Conservation (phyloP, 371 early-diverging fungal species). For the Homolaphlyctis polyrhiza region DNA sequence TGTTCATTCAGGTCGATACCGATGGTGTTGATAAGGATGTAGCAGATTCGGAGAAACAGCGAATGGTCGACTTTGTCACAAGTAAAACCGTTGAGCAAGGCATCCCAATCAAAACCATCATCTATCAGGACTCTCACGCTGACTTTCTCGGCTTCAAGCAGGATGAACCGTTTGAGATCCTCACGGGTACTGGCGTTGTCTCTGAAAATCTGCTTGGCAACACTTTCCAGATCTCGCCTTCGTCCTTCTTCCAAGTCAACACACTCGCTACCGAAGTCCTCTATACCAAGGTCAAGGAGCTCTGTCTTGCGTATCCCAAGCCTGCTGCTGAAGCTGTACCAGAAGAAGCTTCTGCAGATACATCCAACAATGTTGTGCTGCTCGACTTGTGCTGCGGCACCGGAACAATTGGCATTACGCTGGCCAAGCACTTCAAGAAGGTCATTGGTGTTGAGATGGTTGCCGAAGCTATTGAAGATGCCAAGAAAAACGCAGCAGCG, state of each 20-base stretch:
- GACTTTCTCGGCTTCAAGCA: slow-evolving; percentile 56
- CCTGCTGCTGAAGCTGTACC: background rate
- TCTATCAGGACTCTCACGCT: slow-evolving; percentile 46
- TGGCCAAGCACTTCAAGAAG: slow-evolving; percentile 61
- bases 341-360: background rate
- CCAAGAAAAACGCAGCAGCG: slow-evolving; percentile 59
- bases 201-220: slow-evolving; percentile 57
- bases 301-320: slow-evolving; percentile 16
- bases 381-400: slow-evolving; percentile 87
- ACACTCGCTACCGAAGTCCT: slow-evolving; percentile 65
- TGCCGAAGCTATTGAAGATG: slow-evolving; percentile 69
- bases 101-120: background rate
- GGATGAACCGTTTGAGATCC: slow-evolving; percentile 37
- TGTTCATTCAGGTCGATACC: slow-evolving; percentile 52
- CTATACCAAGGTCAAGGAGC: slow-evolving; percentile 44
- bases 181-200: slow-evolving; percentile 56
- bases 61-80: background rate
- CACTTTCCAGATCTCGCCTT: slow-evolving; percentile 66
- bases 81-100: too few species aligned
- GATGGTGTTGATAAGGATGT: background rate
- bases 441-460: slow-evolving; percentile 78
- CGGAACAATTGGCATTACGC: slow-evolving; percentile 79
- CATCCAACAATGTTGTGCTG: slow-evolving; percentile 26
- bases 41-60: background rate
- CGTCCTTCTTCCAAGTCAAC: slow-evolving; percentile 81